A percentile compares a stretch with the other conserved stretches of the same genome.
Evolutionary conservation across 2,329 filamentous ascomycete genomes (phyloP).

Genomic region (Elsinoe batatas): DNA sequence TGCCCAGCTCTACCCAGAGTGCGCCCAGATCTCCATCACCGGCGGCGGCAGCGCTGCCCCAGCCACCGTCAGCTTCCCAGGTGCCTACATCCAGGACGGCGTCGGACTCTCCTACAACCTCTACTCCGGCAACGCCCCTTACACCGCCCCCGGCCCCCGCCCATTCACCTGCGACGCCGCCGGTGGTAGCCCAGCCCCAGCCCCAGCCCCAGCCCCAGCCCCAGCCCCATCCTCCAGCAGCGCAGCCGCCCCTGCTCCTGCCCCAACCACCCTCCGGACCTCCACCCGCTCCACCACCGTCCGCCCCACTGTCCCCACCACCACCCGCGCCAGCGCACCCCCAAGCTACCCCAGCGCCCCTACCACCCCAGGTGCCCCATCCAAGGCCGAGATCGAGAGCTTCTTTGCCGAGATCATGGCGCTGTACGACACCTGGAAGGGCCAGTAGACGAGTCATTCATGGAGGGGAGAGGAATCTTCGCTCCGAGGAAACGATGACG

Average conservation of each 20-base stretch:
- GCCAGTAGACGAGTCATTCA: not conserved
- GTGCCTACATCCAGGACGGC: constrained; percentile 17
- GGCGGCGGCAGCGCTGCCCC: constrained; percentile 13
- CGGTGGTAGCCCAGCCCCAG: constrained; percentile 13
- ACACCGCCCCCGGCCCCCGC: constrained; percentile 16
- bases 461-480: not conserved
- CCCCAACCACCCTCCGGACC: constrained; percentile 27
- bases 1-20: constrained; percentile 31
- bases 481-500: not conserved
- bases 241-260: constrained; percentile 21
- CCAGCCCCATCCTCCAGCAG: constrained; percentile 27
- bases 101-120: constrained; percentile 18
- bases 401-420: constrained; percentile 9
- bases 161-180: constrained; percentile 5
- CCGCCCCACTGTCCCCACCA: not conserved
- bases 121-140: constrained; percentile 16
- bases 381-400: constrained; percentile 5
- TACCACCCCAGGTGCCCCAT: not conserved
- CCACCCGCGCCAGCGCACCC: constrained; percentile 5
- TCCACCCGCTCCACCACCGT: not conserved
- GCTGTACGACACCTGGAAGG: constrained; percentile 10
- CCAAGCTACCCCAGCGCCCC: not conserved
- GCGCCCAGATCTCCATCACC: constrained; percentile 21
- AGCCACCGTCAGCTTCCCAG: constrained; percentile 15
- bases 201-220: constrained; percentile 26